Evolutionary conservation across 176 grass and related monocot genomes (phyloP), one percentile per base, ranked within the genome.

Genomic region (Phoenix dactylifera): DNA sequence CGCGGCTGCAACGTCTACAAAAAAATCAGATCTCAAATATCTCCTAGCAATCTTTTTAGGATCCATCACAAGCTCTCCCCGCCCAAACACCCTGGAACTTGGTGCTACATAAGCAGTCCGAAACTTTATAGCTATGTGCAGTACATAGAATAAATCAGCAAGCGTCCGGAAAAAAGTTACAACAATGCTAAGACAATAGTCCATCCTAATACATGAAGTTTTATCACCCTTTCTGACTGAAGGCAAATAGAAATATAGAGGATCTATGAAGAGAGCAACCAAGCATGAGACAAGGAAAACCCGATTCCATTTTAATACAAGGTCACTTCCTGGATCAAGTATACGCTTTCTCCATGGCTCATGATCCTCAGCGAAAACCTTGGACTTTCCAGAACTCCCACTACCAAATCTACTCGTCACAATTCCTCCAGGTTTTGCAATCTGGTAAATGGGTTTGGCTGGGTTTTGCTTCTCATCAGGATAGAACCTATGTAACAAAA

Each of bases 191-290:
- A 98, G 63, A 32, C 32, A 66, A 16, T 4, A 61, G 39, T 98
- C 93, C 7, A 76, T 83, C 58, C 65, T 76, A 9, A 98, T 49
- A 68, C 87, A 98, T 0, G 78, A 79, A 10, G 49, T 69, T 16
- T 9, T 12, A 50, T 54, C 2, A 3, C 3, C 15, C 1, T 80
- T 75, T 60, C 60, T 26, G 55, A 89, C 72, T 60, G 66, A 67
- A 24, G 93, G 93, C 60, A 98, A 78, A 63, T 98, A 98, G 70
- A 88, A 98, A 67, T 92, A 98, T 29, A 98, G 59, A 14, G 93
- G 93, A 64, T 98, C 93, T 67, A 88, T 85, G 48, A 98, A 98
- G 66, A 98, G 76, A 32, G 87, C 84, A 63, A 80, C 54, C 57
- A 89, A 73, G 73, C 76, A 86, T 20, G 79, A 91, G 51, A 73